Conservation (phyloP, 2,329 filamentous ascomycete species). For the Paraphaeosphaeria minitans region DNA sequence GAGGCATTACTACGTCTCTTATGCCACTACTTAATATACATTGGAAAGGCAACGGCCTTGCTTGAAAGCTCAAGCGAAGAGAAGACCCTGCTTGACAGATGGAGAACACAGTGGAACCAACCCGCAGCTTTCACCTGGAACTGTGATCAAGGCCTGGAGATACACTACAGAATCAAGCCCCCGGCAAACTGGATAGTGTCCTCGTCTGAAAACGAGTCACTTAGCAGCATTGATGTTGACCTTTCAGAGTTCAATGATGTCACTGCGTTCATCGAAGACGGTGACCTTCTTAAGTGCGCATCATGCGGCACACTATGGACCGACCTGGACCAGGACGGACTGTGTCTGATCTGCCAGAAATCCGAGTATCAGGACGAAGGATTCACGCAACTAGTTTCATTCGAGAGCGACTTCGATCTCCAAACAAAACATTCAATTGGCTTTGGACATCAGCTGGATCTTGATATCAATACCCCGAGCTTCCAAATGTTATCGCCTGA, state of each 20-base stretch:
- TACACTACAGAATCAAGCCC: slow-evolving; percentile 25
- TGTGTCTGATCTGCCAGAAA: slow-evolving; percentile 10
- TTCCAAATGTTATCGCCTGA: not conserved
- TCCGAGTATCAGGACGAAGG: not conserved
- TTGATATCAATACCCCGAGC: not conserved
- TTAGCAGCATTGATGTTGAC: slow-evolving; percentile 23
- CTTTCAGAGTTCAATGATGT: slow-evolving; percentile 18
- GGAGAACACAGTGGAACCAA: slow-evolving; percentile 24
- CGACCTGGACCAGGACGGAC: slow-evolving; percentile 5
- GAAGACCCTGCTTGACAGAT: slow-evolving; percentile 15
- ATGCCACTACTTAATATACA: slow-evolving; percentile 27
- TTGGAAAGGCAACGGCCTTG: slow-evolving; percentile 23
- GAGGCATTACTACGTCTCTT: slow-evolving; percentile 21
- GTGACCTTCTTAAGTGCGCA: slow-evolving; percentile 20
- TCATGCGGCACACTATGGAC: slow-evolving; percentile 21
- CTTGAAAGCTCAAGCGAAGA: slow-evolving; percentile 18
- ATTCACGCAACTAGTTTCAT: not conserved
- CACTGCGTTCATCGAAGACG: slow-evolving; percentile 16
- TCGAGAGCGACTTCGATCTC: slow-evolving; percentile 2
- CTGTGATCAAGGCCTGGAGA: slow-evolving; percentile 18
- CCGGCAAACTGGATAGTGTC: slow-evolving; percentile 22
- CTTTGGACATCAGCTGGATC: not conserved
- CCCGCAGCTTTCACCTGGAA: slow-evolving; percentile 27
- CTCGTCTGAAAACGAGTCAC: slow-evolving; percentile 21
- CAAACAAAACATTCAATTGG: not conserved